Base-by-base conservation (phyloP, 306 rosid genomes). In the Castanopsis chinensis region DNA sequence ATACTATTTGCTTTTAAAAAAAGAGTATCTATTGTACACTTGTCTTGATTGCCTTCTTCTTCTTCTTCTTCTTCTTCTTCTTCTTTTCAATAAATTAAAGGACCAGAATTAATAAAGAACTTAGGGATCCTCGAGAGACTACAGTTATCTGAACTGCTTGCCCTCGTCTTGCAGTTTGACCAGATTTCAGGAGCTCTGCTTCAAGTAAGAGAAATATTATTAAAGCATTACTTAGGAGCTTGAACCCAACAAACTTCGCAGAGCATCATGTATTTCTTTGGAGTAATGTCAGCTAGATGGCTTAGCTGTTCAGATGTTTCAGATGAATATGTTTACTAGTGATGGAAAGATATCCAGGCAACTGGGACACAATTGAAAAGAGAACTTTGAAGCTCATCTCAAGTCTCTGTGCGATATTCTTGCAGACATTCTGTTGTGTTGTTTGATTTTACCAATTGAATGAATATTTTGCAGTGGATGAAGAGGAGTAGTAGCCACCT, bases 141-240 rank as follows among this genome's bases (percentile, higher is more conserved):
- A 8, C 45, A 76, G 60, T 17, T 17, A 2, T 25, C 51, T 41
- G 6, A 68, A 1, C 78, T 75, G 60, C 58, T 74, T 80, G 30
- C 70, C 78, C 78, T 60, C 74, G 71, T 80, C 78, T 78, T 89
- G 85, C 79, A 92, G 97, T 71, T 84, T 92, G 52, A 79, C 79
- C 78, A 82, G 80, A 84, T 91, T 92, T 89, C 85, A 84, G 80
- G 94, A 89, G 76, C 83, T 88, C 23, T 85, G 88, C 82, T 77
- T 37, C 27, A 73, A 74, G 56, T 86, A 78, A 76, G 80, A 75
- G 76, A 78, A 69, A 75, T 79, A 51, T 27, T 23, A 57, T 74
- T 37, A 60, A 71, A 59, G 28, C 28, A 60, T 54, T 13, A 69
- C 80, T 73, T 76, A 75, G 51, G 70, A 52, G 78, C 43, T 43